Evolutionary conservation across 768 basidiomycete genomes (phyloP).

Genomic region (Boletus reticulatus): DNA sequence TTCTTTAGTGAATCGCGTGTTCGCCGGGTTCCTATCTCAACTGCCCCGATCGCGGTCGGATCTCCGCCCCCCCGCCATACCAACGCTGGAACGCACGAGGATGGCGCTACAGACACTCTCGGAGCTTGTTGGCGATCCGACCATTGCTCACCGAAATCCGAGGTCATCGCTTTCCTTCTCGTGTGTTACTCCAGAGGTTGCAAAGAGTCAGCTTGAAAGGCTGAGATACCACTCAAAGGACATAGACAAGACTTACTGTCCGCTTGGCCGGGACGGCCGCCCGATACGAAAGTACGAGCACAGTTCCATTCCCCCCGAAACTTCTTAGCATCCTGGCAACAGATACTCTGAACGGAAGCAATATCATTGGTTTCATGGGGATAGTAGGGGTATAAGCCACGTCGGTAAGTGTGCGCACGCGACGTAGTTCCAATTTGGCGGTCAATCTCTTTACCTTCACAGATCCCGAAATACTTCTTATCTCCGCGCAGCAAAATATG

Average conservation of each 20-base stretch:
- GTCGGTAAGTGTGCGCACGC: conserved; percentile 39
- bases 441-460: conserved; percentile 1
- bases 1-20: conserved; percentile 62
- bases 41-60: conserved; percentile 52
- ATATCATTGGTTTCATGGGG: conserved; percentile 63
- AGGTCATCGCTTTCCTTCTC: conserved; percentile 67
- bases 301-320: not conserved
- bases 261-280: conserved; percentile 54
- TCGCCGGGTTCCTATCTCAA: conserved; percentile 58
- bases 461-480: conserved; percentile 27
- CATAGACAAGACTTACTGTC: conserved; percentile 48
- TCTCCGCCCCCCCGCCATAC: conserved; percentile 34
- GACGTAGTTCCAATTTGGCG: not conserved
- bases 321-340: not conserved
- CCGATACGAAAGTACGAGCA: conserved; percentile 58
- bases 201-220: conserved; percentile 49
- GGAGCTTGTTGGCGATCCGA: conserved; percentile 45
- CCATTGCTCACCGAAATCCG: conserved; percentile 51
- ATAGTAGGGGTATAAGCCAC: conserved; percentile 53
- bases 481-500: conserved; percentile 16
- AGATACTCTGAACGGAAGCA: conserved; percentile 59
- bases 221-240: conserved; percentile 47
- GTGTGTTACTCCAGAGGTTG: conserved; percentile 51
- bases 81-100: conserved; percentile 49
- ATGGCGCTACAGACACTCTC: conserved; percentile 53